Percentiles rank a stretch among this genome's conserved stretches.
phyloP scores from a whole-genome alignment of 768 basidiomycete species.

The Leccinum pellstonianum region DNA sequence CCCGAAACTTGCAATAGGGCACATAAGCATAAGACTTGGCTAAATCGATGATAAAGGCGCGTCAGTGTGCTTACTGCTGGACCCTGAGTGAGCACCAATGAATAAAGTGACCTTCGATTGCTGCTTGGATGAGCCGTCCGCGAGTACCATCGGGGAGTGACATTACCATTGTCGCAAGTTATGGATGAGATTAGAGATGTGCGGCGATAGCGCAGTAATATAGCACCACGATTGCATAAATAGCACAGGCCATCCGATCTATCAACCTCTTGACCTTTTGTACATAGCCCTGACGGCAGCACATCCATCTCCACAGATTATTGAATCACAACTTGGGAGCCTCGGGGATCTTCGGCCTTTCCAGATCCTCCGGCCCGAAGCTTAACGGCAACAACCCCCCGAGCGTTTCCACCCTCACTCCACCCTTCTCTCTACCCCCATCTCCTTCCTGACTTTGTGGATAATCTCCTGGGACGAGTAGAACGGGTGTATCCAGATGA shows the following conservation, averaged over 20 bases:
- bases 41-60: slow-evolving; percentile 27
- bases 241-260: background rate
- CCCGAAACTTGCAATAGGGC: slow-evolving; percentile 89
- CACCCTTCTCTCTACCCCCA: slow-evolving; percentile 33
- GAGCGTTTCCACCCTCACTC: slow-evolving; percentile 62
- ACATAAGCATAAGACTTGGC: slow-evolving; percentile 73
- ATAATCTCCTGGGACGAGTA: slow-evolving; percentile 69
- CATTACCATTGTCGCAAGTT: background rate
- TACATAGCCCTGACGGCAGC: background rate
- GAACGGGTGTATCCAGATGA: slow-evolving; percentile 63
- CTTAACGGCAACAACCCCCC: slow-evolving; percentile 78
- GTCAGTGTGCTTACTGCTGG: background rate
- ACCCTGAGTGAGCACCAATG: background rate
- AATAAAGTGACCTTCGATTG: slow-evolving; percentile 28
- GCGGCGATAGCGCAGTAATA: background rate
- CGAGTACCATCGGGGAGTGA: slow-evolving; percentile 43
- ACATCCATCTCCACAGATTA: background rate
- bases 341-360: slow-evolving; percentile 38
- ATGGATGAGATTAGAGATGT: background rate
- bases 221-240: background rate
- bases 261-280: background rate
- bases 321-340: background rate
- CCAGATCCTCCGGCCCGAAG: slow-evolving; percentile 85
- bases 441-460: slow-evolving; percentile 33
- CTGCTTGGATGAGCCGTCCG: slow-evolving; percentile 51